Evolutionary conservation across 2,329 filamentous ascomycete genomes (phyloP).

Genomic region (Diaporthe sp.): DNA sequence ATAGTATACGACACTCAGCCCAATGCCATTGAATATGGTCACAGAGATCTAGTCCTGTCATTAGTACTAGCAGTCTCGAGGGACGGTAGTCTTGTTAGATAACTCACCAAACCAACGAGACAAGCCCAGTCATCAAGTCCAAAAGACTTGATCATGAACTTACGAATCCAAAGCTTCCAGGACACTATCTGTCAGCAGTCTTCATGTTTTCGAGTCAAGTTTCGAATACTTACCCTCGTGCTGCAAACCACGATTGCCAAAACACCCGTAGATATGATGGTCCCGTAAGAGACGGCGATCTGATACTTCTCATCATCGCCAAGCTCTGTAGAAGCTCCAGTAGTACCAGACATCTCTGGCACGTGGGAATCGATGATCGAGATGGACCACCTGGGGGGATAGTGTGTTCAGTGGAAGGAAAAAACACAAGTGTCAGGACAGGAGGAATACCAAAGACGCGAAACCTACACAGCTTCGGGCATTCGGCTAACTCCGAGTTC

Average conservation of each 20-base stretch:
- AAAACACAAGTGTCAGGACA: background rate
- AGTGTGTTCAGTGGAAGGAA: background rate
- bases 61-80: background rate
- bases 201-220: too few species aligned
- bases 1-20: constrained; percentile 32
- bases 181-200: background rate
- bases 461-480: background rate
- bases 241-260: constrained; percentile 36
- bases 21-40: constrained; percentile 36
- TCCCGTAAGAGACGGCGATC: constrained; percentile 38
- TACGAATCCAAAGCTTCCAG: background rate
- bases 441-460: background rate
- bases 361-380: background rate
- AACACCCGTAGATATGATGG: constrained; percentile 35
- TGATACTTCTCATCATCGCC: constrained; percentile 34
- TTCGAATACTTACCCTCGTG: constrained; percentile 7
- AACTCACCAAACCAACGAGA: constrained; percentile 19
- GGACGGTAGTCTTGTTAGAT: background rate
- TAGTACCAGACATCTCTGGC: background rate
- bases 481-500: background rate
- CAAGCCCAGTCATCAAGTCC: constrained; percentile 23
- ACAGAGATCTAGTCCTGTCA: constrained; percentile 3
- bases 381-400: background rate
- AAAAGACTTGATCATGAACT: background rate
- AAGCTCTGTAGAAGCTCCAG: background rate